Percentiles rank a stretch among this genome's conserved stretches.
phyloP scores from a whole-genome alignment of 495 filamentous ascomycete species.

The Talaromyces trachyspermus region DNA sequence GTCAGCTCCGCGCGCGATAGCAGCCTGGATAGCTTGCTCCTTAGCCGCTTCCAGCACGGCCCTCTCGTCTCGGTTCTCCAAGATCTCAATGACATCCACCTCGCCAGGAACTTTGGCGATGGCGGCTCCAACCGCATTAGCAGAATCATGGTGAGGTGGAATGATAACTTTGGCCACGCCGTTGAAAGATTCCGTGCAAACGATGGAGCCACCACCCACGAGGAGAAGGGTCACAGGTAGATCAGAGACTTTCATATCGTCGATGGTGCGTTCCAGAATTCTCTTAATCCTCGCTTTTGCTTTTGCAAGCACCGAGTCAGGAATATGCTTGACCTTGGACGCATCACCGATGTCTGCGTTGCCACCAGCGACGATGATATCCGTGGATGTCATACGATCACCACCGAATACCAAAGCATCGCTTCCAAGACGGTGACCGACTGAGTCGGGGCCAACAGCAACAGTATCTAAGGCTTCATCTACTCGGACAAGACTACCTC shows the following conservation, averaged over 20 bases:
- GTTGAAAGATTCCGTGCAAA: constrained; percentile 15
- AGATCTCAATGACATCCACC: constrained; percentile 38
- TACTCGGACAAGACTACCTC: constrained; percentile 41
- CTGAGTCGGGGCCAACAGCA: constrained; percentile 47
- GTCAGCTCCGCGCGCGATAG: constrained; percentile 31
- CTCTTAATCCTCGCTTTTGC: constrained; percentile 14
- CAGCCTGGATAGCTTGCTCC: constrained; percentile 29
- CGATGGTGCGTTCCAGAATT: constrained; percentile 15
- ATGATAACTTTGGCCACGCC: constrained; percentile 15
- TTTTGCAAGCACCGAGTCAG: constrained; percentile 2
- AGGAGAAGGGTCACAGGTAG: constrained; percentile 15
- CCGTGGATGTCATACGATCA: constrained; percentile 40
- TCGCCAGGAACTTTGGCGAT: constrained; percentile 43
- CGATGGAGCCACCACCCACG: constrained; percentile 19
- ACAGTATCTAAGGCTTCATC: constrained; percentile 21
- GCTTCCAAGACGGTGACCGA: constrained; percentile 43
- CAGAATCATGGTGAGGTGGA: constrained; percentile 32
- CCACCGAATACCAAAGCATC: constrained; percentile 47
- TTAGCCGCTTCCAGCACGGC: constrained; percentile 26
- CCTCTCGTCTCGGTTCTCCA: constrained; percentile 23
- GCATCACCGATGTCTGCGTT: constrained; percentile 28
- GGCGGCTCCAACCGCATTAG: constrained; percentile 51
- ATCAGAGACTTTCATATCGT: constrained; percentile 20
- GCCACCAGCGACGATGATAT: constrained; percentile 35
- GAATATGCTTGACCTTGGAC: constrained; percentile 7